These are phyloP conservation scores for Naganishia albida DNA, from an alignment of 1,284 basidiomycete genomes.

Conservation along the genomic window DNA sequence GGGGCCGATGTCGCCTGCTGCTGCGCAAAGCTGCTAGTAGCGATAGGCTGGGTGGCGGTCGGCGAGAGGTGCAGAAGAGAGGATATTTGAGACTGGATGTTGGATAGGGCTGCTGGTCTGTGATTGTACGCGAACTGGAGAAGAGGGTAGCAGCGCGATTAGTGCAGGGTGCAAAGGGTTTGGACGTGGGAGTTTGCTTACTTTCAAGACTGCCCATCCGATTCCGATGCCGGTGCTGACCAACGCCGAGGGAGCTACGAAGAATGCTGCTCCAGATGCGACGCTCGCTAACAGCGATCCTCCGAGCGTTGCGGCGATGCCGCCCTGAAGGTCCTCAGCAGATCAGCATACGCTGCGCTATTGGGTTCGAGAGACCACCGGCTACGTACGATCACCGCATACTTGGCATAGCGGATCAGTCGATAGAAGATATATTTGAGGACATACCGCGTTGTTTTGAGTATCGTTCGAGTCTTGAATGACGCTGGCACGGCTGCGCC, in stretches of 20 bases:
- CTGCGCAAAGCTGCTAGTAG: neutral
- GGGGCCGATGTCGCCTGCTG: neutral
- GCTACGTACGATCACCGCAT: slow-evolving; percentile 43
- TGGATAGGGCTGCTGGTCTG: slow-evolving; percentile 19
- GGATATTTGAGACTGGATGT: slow-evolving; percentile 25
- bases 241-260: slow-evolving; percentile 48
- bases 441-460: slow-evolving; percentile 52
- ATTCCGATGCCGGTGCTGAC: slow-evolving; percentile 49
- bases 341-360: neutral
- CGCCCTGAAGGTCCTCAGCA: slow-evolving; percentile 36
- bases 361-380: neutral
- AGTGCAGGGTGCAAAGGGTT: neutral
- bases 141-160: neutral
- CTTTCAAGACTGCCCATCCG: slow-evolving; percentile 46
- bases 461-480: slow-evolving; percentile 46
- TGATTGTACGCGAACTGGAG: slow-evolving; percentile 29
- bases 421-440: slow-evolving; percentile 51
- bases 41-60: slow-evolving; percentile 7
- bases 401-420: slow-evolving; percentile 52
- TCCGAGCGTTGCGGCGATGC: slow-evolving; percentile 46
- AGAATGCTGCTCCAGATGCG: slow-evolving; percentile 49
- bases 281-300: slow-evolving; percentile 47
- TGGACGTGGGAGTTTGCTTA: slow-evolving; percentile 32
- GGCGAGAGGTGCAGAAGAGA: slow-evolving; percentile 28
- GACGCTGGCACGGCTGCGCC: slow-evolving; percentile 44